Base-by-base conservation (phyloP, 306 rosid genomes). In the Castanea sativa region DNA sequence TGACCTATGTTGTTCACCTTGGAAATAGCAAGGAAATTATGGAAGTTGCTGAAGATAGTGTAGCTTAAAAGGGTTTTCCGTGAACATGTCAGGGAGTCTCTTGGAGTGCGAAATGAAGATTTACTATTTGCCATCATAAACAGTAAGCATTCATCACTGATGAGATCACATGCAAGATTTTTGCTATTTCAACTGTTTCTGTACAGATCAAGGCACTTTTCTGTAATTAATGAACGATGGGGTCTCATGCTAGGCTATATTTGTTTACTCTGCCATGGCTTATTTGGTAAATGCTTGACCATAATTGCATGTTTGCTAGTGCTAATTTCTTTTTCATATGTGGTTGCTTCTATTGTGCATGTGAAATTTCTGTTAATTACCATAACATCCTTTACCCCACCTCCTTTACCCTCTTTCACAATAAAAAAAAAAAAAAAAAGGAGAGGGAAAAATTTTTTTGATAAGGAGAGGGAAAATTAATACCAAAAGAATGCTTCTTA, bases 21-120 rank as follows among this genome's bases (percentile, higher is more conserved):
- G 99, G 99, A 80, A 95, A 95, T 91, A 95, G 99, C 91, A 95
- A 93, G 84, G 99, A 95, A 51, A 90, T 95, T 27, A 95, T 88
- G 94, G 99, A 93, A 84, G 92, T 95, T 65, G 96, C 99, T 57
- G 99, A 95, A 80, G 92, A 90, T 81, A 83, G 88, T 86, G 90
- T 91, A 27, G 92, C 98, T 21, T 33, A 95, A 91, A 82, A 90
- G 96, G 85, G 92, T 93, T 85, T 93, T 95, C 67, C 93, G 96
- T 75, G 99, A 95, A 87, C 99, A 95, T 88, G 92, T 93, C 70
- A 88, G 98, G 5, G 91, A 93, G 73, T 90, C 94, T 69, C 90
- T 95, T 74, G 99, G 98, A 83, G 97, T 95, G 64, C 92, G 93
- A 82, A 92, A 86, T 83, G 99, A 91, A 55, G 98, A 95, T 86